Percentiles rank a stretch among this genome's conserved stretches.
phyloP scores from a whole-genome alignment of 306 rosid species.

The Alnus glutinosa region DNA sequence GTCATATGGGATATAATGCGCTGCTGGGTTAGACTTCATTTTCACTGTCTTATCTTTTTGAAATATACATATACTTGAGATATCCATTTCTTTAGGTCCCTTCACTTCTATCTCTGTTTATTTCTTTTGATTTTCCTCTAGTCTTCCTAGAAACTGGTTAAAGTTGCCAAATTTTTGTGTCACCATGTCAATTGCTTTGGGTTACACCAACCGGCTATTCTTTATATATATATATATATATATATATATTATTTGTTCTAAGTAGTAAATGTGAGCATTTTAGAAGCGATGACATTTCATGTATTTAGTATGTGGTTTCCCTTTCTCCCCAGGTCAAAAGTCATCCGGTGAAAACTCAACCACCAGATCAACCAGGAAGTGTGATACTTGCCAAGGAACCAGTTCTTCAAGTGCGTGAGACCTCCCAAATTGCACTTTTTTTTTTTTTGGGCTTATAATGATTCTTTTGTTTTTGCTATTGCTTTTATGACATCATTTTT shows the following conservation, averaged over 20 bases:
- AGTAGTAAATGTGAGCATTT: neutral
- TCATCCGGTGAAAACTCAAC: slow-evolving; percentile 93
- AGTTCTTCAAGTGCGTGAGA: slow-evolving; percentile 71
- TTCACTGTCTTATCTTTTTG: neutral
- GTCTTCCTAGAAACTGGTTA: neutral
- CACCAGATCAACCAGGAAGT: slow-evolving; percentile 78
- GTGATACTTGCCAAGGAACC: slow-evolving; percentile 93
- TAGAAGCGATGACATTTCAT: neutral
- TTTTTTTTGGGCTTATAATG: neutral
- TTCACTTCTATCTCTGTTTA: neutral
- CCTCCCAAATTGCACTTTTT: slow-evolving; percentile 10
- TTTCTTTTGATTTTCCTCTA: neutral
- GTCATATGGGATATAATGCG: slow-evolving; percentile 99
- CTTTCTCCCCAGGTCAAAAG: slow-evolving; percentile 61
- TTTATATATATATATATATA: neutral
- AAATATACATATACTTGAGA: neutral
- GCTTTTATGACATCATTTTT: neutral
- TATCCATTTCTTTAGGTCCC: neutral
- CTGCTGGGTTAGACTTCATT: slow-evolving; percentile 72
- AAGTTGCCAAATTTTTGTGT: neutral
- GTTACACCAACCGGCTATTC: neutral
- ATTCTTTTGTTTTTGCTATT: neutral
- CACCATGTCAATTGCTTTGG: neutral
- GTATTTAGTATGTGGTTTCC: neutral
- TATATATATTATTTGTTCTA: neutral